phyloP scores from a whole-genome alignment of 2,329 filamentous ascomycete species.

The Didymella segeticola region DNA sequence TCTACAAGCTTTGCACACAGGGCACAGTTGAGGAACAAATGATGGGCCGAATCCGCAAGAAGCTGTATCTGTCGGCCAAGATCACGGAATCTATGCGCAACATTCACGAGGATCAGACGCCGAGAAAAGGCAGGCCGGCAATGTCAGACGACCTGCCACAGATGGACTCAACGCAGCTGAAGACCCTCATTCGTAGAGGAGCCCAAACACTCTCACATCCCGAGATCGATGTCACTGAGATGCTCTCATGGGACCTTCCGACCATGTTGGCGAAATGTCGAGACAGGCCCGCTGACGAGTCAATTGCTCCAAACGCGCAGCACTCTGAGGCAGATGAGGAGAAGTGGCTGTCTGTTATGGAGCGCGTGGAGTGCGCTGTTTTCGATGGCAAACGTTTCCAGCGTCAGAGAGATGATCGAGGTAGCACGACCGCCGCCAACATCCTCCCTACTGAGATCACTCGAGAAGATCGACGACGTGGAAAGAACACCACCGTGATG shows the following conservation, averaged over 20 bases:
- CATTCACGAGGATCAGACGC: constrained; percentile 52
- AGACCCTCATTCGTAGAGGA: constrained; percentile 62
- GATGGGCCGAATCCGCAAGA: constrained; percentile 65
- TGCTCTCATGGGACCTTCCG: constrained; percentile 64
- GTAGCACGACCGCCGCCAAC: constrained; percentile 35
- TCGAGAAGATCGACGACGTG: constrained; percentile 58
- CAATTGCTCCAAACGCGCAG: constrained; percentile 39
- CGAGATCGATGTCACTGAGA: constrained; percentile 62
- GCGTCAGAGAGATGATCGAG: constrained; percentile 43
- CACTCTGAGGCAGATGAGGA: constrained; percentile 58
- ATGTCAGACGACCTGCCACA: constrained; percentile 58
- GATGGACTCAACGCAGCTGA: constrained; percentile 60
- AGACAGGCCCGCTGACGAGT: constrained; percentile 56
- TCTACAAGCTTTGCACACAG: constrained; percentile 64
- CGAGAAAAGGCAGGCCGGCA: constrained; percentile 26
- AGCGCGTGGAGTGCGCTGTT: constrained; percentile 63
- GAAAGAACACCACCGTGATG: constrained; percentile 65
- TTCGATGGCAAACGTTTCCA: constrained; percentile 63
- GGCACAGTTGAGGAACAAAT: constrained; percentile 67
- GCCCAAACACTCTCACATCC: constrained; percentile 60
- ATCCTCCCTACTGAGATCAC: constrained; percentile 50
- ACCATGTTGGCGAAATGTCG: constrained; percentile 62
- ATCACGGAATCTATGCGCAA: constrained; percentile 66
- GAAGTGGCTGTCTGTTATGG: constrained; percentile 63
- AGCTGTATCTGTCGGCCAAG: constrained; percentile 66